Base-by-base conservation (phyloP, 2,329 filamentous ascomycete genomes). In the Aspergillus sp. region DNA sequence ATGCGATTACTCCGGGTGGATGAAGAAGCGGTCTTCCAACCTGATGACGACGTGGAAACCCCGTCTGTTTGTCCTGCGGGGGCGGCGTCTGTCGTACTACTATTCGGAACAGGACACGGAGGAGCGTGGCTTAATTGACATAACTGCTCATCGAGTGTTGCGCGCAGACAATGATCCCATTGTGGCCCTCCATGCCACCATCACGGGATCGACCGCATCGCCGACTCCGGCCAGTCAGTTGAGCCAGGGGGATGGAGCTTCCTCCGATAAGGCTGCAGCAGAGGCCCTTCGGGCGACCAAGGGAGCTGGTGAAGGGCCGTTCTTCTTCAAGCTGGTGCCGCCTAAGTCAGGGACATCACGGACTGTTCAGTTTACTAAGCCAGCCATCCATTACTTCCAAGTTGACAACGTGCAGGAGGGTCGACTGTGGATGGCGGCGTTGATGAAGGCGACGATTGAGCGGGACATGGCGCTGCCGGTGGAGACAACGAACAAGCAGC, bases 391-490 rank as follows among this genome's bases (percentile, higher is more conserved):
- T 76, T 98, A 97, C 76, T 99, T 99, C 76, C 95, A 96, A 5
- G 92, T 97, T 21, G 93, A 96, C 55, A 97, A 90, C 69, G 81
- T 97, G 60, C 88, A 91, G 69, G 87, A 95, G 72, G 95, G 95
- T 15, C 88, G 95, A 12, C 81, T 96, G 43, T 99, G 95, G 95
- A 99, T 99, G 95, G 95, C 92, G 4, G 95, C 95, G 5, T 81
- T 99, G 55, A 96, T 99, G 91, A 99, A 99, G 79, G 95, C 95
- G 10, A 99, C 95, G 1, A 99, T 99, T 69, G 94, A 98, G 73
- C 89, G 94, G 62, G 95, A 99, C 68, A 80, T 86, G 70, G 85
- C 85, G 4, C 85, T 90, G 63, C 86, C 89, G 9, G 89, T 97
- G 62, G 92, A 91, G 19, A 95, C 91, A 3, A 97, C 92, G 3